Evolutionary conservation across 2,329 filamentous ascomycete genomes (phyloP).

Genomic region (Penicillium palitans): DNA sequence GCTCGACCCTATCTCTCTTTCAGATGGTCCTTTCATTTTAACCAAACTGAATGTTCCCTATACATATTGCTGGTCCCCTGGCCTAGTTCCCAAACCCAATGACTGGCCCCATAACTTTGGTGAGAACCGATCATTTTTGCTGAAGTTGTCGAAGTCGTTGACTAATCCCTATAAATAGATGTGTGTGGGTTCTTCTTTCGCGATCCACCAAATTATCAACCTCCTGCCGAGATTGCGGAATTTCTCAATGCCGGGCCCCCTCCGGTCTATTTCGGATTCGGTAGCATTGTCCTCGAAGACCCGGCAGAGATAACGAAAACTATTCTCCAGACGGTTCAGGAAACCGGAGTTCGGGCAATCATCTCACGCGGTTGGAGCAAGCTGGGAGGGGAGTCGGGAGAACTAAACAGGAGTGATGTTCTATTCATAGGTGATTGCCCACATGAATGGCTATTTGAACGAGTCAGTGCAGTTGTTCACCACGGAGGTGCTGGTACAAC

Average conservation of each 20-base stretch:
- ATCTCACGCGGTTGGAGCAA: slow-evolving; percentile 56
- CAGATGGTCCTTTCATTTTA: slow-evolving; percentile 34
- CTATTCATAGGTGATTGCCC: slow-evolving; percentile 55
- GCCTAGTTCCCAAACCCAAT: slow-evolving; percentile 36
- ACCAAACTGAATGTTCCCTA: slow-evolving; percentile 35
- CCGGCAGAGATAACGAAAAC: slow-evolving; percentile 44
- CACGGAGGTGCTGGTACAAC: slow-evolving; percentile 60
- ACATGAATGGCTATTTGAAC: slow-evolving; percentile 58
- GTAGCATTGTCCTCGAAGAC: slow-evolving; percentile 55
- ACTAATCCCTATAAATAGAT: not conserved
- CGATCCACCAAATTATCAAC: slow-evolving; percentile 32
- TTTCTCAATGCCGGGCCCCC: slow-evolving; percentile 50
- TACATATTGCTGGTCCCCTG: slow-evolving; percentile 44
- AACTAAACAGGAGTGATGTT: slow-evolving; percentile 30
- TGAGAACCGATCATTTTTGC: not conserved
- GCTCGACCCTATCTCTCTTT: slow-evolving; percentile 35
- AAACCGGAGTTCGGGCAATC: slow-evolving; percentile 51
- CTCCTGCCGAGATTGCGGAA: slow-evolving; percentile 36
- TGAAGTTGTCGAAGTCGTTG: no score
- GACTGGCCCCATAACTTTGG: slow-evolving; percentile 31
- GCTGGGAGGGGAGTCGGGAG: slow-evolving; percentile 34
- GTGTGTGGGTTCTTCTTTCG: slow-evolving; percentile 49
- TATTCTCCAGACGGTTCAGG: slow-evolving; percentile 48
- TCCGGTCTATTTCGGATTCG: slow-evolving; percentile 57
- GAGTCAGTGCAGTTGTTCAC: slow-evolving; percentile 55